Evolutionary conservation across 2,329 filamentous ascomycete genomes (phyloP).

Genomic region (Nothophoma quercina): DNA sequence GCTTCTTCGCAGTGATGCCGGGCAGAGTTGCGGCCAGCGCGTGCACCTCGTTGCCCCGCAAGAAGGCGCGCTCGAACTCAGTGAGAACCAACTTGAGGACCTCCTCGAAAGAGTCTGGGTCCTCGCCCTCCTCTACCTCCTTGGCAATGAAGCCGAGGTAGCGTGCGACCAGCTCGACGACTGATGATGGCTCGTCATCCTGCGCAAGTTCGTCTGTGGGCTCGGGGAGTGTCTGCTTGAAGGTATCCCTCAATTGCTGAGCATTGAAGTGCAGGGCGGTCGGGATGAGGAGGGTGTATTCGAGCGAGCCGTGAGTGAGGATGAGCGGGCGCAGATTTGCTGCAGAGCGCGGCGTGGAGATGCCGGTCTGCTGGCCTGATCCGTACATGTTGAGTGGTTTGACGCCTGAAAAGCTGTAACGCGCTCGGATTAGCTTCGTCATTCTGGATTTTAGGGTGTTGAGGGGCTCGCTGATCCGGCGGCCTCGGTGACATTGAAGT

Average conservation of each 20-base stretch:
- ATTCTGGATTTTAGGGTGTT: conserved; percentile 6
- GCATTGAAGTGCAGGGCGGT: conserved; percentile 96
- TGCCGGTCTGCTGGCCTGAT: conserved; percentile 90
- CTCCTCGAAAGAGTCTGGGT: conserved; percentile 89
- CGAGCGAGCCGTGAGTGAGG: conserved; percentile 90
- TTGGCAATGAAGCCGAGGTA: conserved; percentile 90
- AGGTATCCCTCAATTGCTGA: conserved; percentile 90
- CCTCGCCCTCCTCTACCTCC: conserved; percentile 92
- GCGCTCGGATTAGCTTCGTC: conserved; percentile 11
- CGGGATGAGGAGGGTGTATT: conserved; percentile 94
- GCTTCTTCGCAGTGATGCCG: conserved; percentile 92
- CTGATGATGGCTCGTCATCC: conserved; percentile 98
- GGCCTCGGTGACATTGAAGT: neutral
- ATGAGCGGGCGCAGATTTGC: conserved; percentile 91
- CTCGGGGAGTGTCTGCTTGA: conserved; percentile 81
- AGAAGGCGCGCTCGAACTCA: conserved; percentile 95
- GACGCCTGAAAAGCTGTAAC: conserved; percentile 15
- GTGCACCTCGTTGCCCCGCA: conserved; percentile 95
- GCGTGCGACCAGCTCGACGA: conserved; percentile 87
- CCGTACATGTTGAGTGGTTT: conserved; percentile 70
- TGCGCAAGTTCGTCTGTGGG: conserved; percentile 97
- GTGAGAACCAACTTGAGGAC: conserved; percentile 91
- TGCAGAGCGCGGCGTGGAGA: conserved; percentile 93
- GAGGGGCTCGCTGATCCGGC: conserved; percentile 8
- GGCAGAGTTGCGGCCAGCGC: conserved; percentile 84